A percentile compares a stretch with the other conserved stretches of the same genome.
Conservation (phyloP, 2,329 filamentous ascomycete genomes). For the Penicillium sp. region DNA sequence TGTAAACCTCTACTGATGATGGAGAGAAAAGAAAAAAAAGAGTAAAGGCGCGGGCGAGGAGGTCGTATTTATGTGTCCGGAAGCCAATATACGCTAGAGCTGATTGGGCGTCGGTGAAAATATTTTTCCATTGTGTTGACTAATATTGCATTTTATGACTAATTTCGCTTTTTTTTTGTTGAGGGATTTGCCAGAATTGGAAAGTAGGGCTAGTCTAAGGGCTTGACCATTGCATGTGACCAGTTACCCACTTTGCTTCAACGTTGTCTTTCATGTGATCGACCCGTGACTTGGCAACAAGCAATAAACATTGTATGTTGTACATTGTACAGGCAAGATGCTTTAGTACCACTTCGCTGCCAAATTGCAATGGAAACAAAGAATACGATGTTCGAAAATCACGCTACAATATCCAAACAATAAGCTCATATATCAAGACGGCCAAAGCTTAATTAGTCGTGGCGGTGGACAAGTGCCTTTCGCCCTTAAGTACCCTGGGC, state of each 20-base stretch:
- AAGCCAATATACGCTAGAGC: slow-evolving; percentile 20
- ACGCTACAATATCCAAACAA: background rate
- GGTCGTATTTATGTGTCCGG: slow-evolving; percentile 29
- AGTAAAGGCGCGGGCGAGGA: slow-evolving; percentile 15
- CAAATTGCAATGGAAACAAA: background rate
- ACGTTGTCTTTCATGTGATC: slow-evolving; percentile 1
- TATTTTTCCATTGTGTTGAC: slow-evolving; percentile 3
- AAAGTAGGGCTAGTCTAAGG: slow-evolving; percentile 1
- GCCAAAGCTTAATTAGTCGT: background rate
- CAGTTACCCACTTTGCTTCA: background rate
- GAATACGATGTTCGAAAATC: background rate
- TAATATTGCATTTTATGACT: slow-evolving; percentile 1
- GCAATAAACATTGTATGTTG: background rate
- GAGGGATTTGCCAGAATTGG: background rate
- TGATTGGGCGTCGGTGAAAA: slow-evolving; percentile 15
- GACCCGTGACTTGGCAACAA: background rate
- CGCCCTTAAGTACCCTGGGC: slow-evolving; percentile 8
- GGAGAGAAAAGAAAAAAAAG: slow-evolving; percentile 41
- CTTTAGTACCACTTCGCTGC: background rate
- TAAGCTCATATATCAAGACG: background rate
- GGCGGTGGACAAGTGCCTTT: background rate
- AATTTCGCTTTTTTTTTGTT: background rate
- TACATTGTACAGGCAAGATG: background rate
- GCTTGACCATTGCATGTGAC: background rate
- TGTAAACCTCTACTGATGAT: slow-evolving; percentile 55